Evolutionary conservation across 1,284 basidiomycete species (phyloP).

Genomic region (Exsudoporus floridanus): DNA sequence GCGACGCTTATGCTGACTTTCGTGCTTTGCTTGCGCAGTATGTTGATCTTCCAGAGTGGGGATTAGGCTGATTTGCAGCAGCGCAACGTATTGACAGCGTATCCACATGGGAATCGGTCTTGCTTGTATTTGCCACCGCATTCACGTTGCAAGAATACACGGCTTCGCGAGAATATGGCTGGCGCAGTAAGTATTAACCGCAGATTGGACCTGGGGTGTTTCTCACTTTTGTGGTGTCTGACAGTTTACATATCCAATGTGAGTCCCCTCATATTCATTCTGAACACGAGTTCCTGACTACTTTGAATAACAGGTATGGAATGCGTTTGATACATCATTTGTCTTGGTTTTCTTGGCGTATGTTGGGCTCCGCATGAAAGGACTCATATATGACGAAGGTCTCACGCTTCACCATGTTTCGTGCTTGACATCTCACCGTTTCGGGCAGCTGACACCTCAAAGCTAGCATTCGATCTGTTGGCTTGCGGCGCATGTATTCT

Average conservation of each 20-base stretch:
- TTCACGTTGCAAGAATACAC: conserved; percentile 83
- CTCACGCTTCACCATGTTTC: conserved; percentile 4
- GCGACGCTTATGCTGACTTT: conserved; percentile 66
- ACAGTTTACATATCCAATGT: conserved; percentile 83
- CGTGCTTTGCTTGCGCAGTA: conserved; percentile 71
- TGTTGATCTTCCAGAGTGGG: conserved; percentile 25
- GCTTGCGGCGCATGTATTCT: conserved; percentile 85
- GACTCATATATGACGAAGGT: conserved; percentile 59
- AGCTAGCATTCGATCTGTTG: conserved; percentile 79
- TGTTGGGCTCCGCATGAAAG: conserved; percentile 63
- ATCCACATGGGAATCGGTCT: conserved; percentile 65
- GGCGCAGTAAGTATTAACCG: conserved; percentile 63
- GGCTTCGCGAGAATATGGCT: conserved; percentile 78
- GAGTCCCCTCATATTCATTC: conserved; percentile 7
- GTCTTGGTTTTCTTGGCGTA: conserved; percentile 73
- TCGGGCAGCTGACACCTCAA: conserved; percentile 52
- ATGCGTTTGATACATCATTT: conserved; percentile 81
- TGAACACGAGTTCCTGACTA: not conserved
- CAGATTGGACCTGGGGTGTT: not conserved
- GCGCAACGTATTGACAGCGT: conserved; percentile 55
- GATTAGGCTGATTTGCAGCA: conserved; percentile 30
- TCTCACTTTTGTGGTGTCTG: conserved; percentile 5
- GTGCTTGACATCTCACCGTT: conserved; percentile 9
- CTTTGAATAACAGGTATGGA: conserved; percentile 65
- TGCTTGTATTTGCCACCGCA: conserved; percentile 73